Percentiles rank a stretch among this genome's conserved stretches.
Conservation (phyloP, 2,329 filamentous ascomycete genomes). For the Cytospora piceae region DNA sequence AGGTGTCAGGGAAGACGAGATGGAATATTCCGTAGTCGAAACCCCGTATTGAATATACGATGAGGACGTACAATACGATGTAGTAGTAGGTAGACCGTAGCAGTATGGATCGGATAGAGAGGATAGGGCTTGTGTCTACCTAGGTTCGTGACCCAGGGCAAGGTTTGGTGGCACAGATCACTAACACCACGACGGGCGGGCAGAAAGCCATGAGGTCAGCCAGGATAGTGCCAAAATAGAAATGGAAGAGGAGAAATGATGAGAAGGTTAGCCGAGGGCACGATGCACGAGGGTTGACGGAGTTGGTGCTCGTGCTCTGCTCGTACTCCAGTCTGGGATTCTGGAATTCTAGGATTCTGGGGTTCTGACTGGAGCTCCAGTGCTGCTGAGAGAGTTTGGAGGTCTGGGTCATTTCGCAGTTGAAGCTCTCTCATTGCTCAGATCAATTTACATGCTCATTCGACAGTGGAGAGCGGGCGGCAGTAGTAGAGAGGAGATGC, state of each 20-base stretch:
- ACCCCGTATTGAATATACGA: not conserved
- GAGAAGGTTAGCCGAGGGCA: not conserved
- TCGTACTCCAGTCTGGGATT: too few species aligned
- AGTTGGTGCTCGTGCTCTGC: not conserved
- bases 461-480: not conserved
- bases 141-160: slow-evolving; percentile 1
- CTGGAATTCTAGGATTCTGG: too few species aligned
- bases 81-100: not conserved
- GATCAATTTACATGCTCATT: not conserved
- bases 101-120: not conserved
- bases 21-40: slow-evolving; percentile 1
- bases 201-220: not conserved
- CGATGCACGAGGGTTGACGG: not conserved
- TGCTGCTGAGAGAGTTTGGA: not conserved
- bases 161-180: not conserved
- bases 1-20: slow-evolving; percentile 20
- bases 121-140: not conserved
- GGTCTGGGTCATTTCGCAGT: not conserved
- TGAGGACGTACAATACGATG: not conserved
- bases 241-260: not conserved
- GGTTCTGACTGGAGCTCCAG: too few species aligned
- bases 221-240: not conserved
- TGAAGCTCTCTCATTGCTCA: not conserved
- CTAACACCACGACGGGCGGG: not conserved
- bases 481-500: not conserved